Evolutionary conservation across 768 basidiomycete genomes (phyloP), one percentile per base, ranked within the genome.

Genomic region (Termitomyces sp.): DNA sequence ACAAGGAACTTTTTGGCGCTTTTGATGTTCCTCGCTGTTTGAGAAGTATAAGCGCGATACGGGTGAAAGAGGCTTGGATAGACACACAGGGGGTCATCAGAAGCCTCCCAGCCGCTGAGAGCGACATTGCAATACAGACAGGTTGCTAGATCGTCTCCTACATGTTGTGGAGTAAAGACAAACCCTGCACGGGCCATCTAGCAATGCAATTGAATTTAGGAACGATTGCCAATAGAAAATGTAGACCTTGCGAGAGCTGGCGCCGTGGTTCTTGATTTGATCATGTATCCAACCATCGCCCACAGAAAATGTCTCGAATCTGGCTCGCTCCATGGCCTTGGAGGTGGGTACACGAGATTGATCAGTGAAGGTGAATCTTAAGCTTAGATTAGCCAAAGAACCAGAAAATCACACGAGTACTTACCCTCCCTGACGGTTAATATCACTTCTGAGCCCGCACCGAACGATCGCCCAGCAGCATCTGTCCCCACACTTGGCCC

Each of bases 101-200:
- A 83, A 30, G 78, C 73, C 43, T 94, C 91, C 95, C 95, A 98
- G 1, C 90, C 92, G 54, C 85, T 85, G 3, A 96, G 80, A 1
- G 84, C 78, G 35, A 87, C 75, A 44, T 85, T 77, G 67, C 95
- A 98, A 65, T 94, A 94, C 5, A 94, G 74, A 70, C 95, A 98
- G 0, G 85, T 85, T 0, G 84, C 92, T 1, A 85, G 82, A 68
- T 98, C 95, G 62, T 91, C 87, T 3, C 79, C 86, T 1, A 74
- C 63, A 12, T 75, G 70, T 55, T 85, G 81, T 1, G 93, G 90
- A 0, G 85, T 86, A 67, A 80, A 91, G 0, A 91, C 80, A 66
- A 96, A 97, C 8, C 95, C 95, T 3, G 94, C 93, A 62, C 82
- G 83, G 0, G 94, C 89, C 82, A 98, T 86, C 94, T 94, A 60